phyloP scores from a whole-genome alignment of 148 eudicot species.

The Persicaria maculosa region DNA sequence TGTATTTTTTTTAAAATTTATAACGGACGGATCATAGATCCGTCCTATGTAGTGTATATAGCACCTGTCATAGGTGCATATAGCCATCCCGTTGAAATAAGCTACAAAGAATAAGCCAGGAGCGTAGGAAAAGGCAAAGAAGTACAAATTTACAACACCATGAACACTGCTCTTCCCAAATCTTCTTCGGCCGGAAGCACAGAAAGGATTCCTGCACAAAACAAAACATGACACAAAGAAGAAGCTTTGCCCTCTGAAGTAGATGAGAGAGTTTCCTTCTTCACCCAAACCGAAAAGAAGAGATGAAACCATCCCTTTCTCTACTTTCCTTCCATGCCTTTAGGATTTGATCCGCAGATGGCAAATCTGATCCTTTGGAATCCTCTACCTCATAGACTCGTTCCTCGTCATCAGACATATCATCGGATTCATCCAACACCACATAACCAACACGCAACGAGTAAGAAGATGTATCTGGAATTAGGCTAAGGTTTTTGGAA shows the following conservation, averaged over 20 bases:
- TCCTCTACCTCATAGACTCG: conserved; percentile 14
- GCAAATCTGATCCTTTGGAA: conserved; percentile 22
- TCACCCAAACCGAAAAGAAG: not conserved
- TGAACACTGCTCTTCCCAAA: too few relatives aligned
- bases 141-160: not conserved
- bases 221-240: not conserved
- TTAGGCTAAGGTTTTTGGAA: not conserved
- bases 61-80: too few relatives aligned
- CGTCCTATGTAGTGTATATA: too few relatives aligned
- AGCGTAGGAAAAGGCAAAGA: not conserved
- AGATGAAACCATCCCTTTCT: conserved; percentile 23
- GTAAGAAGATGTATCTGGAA: not conserved
- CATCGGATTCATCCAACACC: conserved; percentile 12
- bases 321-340: conserved; percentile 58
- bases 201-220: not conserved
- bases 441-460: not conserved
- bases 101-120: not conserved
- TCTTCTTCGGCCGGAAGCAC: not conserved
- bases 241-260: not conserved
- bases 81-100: not conserved
- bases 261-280: not conserved
- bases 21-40: too few relatives aligned
- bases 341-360: conserved; percentile 66
- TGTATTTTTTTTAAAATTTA: too few relatives aligned
- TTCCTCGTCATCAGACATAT: conserved; percentile 20